phyloP scores from a whole-genome alignment of 2,329 filamentous ascomycete species.

The Chrysoporthe cubensis region DNA sequence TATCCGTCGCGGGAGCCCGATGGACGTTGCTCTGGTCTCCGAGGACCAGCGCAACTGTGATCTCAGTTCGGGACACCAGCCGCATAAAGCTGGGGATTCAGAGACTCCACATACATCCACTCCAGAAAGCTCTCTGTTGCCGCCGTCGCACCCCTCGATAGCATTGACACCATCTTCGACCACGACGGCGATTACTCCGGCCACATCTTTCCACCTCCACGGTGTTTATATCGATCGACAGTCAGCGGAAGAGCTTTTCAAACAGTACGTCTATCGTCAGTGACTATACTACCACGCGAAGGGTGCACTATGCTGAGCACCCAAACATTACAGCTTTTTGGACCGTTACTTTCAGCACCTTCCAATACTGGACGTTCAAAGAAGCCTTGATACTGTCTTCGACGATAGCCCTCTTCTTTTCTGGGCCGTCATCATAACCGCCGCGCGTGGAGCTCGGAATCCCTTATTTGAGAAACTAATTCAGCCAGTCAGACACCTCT shows the following conservation, averaged over 20 bases:
- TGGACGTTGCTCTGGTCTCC: not conserved
- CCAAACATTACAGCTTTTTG: not conserved
- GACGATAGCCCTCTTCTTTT: constrained; percentile 1
- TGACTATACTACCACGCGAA: not conserved
- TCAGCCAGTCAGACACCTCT: not conserved
- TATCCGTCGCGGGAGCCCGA: not conserved
- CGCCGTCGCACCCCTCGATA: not conserved
- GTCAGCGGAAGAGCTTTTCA: not conserved
- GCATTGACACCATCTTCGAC: not conserved
- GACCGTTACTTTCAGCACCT: not conserved
- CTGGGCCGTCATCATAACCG: not conserved
- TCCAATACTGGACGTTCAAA: not conserved
- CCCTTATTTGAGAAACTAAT: not conserved
- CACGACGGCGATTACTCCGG: not conserved
- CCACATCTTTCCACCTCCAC: not conserved
- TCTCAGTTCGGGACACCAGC: not conserved
- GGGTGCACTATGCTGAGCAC: not conserved
- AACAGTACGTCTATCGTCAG: not conserved
- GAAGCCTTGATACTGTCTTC: not conserved
- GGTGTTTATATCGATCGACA: constrained; percentile 6
- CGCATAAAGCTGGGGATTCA: too few relatives aligned
- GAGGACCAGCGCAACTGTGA: not conserved
- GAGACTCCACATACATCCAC: not conserved
- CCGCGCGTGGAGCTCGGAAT: not conserved
- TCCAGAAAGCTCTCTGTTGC: not conserved